Evolutionary conservation across 495 filamentous ascomycete genomes (phyloP), one percentile per base, ranked within the genome.

Genomic region (Cairneyella variabilis): DNA sequence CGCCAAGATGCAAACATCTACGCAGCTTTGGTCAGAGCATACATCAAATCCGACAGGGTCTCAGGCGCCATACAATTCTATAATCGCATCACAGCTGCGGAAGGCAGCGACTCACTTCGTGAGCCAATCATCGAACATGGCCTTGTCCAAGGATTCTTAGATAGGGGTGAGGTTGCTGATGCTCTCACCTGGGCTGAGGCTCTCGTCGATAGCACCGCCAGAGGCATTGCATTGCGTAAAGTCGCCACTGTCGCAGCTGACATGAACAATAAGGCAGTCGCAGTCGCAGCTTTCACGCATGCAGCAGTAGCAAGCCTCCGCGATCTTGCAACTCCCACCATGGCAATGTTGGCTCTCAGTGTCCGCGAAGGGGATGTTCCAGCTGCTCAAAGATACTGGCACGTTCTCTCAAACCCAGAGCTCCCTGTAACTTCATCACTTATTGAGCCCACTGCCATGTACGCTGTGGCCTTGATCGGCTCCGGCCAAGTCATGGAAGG

Each of bases 391-490:
- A 69, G 80, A 49, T 87, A 89, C 68, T 96, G 90, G 88, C 74
- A 79, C 41, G 73, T 86, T 53, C 69, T 97, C 27, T 83, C 71
- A 54, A 76, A 69, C 21, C 76, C 82, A 28, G 78, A 80, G 67
- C 54, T 71, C 36, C 69, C 75, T 51, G 76, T 81, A 37, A 76
- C 81, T 32, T 62, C 79, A 55, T 73, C 83, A 26, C 87, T 95
- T 71, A 80, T 96, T 47, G 90, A 95, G 71, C 85, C 89, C 25
- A 85, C 89, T 10, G 78, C 86, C 41, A 91, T 93, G 88, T 95
- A 90, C 67, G 80, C 85, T 46, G 78, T 93, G 30, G 88, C 88
- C 49, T 75, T 95, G 65, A 80, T 96, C 63, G 86, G 84, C 56
- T 86, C 84, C 50, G 89, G 88, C 43, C 82, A 89, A 59, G 76